Evolutionary conservation across 23 red algal genomes (phyloP).

Genomic region (Gracilariopsis chorda): DNA sequence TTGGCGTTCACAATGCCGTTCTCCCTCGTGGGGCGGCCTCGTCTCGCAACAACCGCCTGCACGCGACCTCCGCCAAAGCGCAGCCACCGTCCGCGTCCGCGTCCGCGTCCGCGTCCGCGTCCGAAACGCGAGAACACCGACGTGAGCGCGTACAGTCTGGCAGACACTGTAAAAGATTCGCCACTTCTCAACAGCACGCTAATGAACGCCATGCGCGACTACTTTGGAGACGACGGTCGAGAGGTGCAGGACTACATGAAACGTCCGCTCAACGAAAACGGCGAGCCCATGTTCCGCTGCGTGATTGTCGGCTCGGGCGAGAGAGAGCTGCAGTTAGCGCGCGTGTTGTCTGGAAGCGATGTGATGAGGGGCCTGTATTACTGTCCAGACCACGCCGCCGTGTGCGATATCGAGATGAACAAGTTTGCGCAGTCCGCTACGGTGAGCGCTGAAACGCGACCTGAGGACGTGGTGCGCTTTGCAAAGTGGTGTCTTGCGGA

Average conservation of each 20-base stretch:
- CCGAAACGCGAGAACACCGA: background rate
- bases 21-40: too few relatives aligned
- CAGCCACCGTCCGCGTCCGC: background rate
- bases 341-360: background rate
- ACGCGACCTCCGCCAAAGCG: too few relatives aligned
- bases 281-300: slow-evolving; percentile 44
- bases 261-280: slow-evolving; percentile 15
- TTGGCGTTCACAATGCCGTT: too few relatives aligned
- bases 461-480: slow-evolving; percentile 53
- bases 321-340: slow-evolving; percentile 1
- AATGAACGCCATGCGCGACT: slow-evolving; percentile 61
- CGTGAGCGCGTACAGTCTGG: slow-evolving; percentile 34
- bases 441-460: background rate
- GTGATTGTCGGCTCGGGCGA: slow-evolving; percentile 47
- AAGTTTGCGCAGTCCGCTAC: slow-evolving; percentile 14
- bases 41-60: too few relatives aligned
- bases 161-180: slow-evolving; percentile 21
- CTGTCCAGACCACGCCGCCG: slow-evolving; percentile 28
- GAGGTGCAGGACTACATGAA: slow-evolving; percentile 69
- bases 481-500: slow-evolving; percentile 60
- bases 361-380: slow-evolving; percentile 66
- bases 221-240: slow-evolving; percentile 72
- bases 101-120: background rate
- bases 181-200: slow-evolving; percentile 51
- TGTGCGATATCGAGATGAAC: slow-evolving; percentile 36